Evolutionary conservation across 768 basidiomycete genomes (phyloP), one percentile per base, ranked within the genome.

Genomic region (Boletus patriciae): DNA sequence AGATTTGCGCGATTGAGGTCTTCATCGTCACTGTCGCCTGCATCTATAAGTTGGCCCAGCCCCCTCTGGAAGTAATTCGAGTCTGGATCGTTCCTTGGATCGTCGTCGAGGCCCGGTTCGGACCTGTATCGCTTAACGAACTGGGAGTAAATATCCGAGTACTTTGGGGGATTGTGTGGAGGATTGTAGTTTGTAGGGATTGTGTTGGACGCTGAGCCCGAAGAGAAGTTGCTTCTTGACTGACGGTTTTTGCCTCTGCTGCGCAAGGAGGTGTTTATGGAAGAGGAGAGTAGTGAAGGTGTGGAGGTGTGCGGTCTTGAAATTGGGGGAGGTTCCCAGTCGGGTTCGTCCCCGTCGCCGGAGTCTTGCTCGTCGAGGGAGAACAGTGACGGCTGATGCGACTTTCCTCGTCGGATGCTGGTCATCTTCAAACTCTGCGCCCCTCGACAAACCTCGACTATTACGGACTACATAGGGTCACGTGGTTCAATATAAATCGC

Each of bases 1-100:
- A 73, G 70, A 48, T 78, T 73, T 13, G 72, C 66, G 41, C 77
- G 78, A 45, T 71, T 75, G 50, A 79, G 64, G 46, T 86, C 85
- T 57, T 93, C 90, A 58, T 93, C 91, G 55, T 92, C 90, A 62
- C 86, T 90, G 54, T 83, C 82, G 46, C 86, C 87, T 27, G 80
- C 85, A 42, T 85, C 87, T 62, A 85, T 80, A 6, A 82, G 80
- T 60, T 89, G 80, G 40, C 86, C 84, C 7, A 87, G 73, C 16
- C 88, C 89, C 48, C 83, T 79, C 67, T 90, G 85, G 70, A 86
- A 87, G 71, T 90, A 91, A 67, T 92, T 86, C 61, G 82, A 85
- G 68, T 92, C 90, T n/a, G 89, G 87, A 68, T 92, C 91, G 63
- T 85, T 83, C 55, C 86, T 81, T 23, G 84, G 81, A 70, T 91